phyloP scores from a whole-genome alignment of 495 filamentous ascomycete genomes.

The Articulospora tetracladia region DNA sequence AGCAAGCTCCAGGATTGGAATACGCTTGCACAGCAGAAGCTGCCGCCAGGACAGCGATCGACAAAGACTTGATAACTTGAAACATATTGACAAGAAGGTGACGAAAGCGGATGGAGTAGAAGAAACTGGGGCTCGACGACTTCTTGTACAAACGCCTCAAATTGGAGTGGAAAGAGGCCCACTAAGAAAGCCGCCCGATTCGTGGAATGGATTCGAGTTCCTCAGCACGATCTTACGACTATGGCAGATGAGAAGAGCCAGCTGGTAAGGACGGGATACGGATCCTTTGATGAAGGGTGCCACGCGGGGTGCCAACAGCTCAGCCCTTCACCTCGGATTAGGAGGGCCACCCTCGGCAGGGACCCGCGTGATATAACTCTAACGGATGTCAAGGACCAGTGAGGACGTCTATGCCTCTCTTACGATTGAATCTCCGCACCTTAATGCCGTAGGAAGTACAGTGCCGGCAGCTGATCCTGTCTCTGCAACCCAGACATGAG shows the following conservation, averaged over 20 bases:
- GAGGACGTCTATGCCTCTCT: not conserved
- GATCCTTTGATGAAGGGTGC: not conserved
- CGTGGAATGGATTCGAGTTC: slow-evolving; percentile 6
- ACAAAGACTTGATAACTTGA: slow-evolving; percentile 6
- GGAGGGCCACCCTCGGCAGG: too few relatives aligned
- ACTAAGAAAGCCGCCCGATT: not conserved
- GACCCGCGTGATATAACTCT: too few relatives aligned
- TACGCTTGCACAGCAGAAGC: slow-evolving; percentile 35
- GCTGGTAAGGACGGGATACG: not conserved
- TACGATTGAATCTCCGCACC: not conserved
- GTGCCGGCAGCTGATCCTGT: not conserved
- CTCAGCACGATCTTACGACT: too few relatives aligned
- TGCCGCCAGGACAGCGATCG: slow-evolving; percentile 1
- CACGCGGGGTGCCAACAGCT: not conserved
- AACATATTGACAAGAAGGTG: slow-evolving; percentile 8
- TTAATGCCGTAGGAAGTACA: not conserved
- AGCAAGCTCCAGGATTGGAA: slow-evolving; percentile 52
- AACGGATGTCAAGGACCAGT: not conserved
- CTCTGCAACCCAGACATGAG: not conserved
- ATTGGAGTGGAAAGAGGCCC: not conserved
- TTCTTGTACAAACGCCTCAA: not conserved
- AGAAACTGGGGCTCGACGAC: not conserved
- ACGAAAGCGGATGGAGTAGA: not conserved
- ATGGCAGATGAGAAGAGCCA: not conserved
- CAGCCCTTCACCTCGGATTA: too few relatives aligned